These are phyloP conservation scores for Oxalis stricta DNA, from an alignment of 441 rosid species.

Conservation along the genomic window DNA sequence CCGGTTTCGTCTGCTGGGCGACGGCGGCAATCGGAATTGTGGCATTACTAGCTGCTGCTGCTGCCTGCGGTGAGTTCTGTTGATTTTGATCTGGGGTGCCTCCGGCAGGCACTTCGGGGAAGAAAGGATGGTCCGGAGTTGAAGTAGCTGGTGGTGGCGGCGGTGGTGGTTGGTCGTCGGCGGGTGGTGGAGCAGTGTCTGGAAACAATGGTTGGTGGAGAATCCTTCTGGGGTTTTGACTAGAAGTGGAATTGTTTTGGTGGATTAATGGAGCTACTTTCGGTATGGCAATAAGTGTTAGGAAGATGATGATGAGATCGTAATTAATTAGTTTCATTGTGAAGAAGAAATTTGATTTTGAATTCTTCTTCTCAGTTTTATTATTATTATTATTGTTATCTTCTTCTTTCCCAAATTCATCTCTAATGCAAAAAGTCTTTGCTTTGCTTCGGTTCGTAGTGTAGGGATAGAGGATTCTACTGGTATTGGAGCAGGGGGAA, in stretches of 20 bases:
- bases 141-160: slow-evolving; percentile 31
- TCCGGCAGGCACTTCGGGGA: slow-evolving; percentile 68
- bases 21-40: slow-evolving; percentile 56
- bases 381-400: no score
- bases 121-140: slow-evolving; percentile 71
- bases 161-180: slow-evolving; percentile 19
- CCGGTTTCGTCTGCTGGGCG: slow-evolving; percentile 55
- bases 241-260: not conserved
- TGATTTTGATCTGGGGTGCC: slow-evolving; percentile 36
- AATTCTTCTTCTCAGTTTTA: slow-evolving; percentile 20
- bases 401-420: no score
- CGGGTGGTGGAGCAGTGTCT: slow-evolving; percentile 49
- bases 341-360: slow-evolving; percentile 37
- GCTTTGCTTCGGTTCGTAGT: no score
- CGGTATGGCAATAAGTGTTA: slow-evolving; percentile 4
- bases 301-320: slow-evolving; percentile 11
- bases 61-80: slow-evolving; percentile 22
- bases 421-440: slow-evolving; percentile 4
- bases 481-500: slow-evolving; percentile 28
- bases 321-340: slow-evolving; percentile 13
- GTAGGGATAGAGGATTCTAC: slow-evolving; percentile 9
- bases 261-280: not conserved
- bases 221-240: slow-evolving; percentile 32
- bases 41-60: slow-evolving; percentile 35
- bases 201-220: slow-evolving; percentile 89